phyloP scores from a whole-genome alignment of 306 rosid species.

The Fragaria ananassa region DNA sequence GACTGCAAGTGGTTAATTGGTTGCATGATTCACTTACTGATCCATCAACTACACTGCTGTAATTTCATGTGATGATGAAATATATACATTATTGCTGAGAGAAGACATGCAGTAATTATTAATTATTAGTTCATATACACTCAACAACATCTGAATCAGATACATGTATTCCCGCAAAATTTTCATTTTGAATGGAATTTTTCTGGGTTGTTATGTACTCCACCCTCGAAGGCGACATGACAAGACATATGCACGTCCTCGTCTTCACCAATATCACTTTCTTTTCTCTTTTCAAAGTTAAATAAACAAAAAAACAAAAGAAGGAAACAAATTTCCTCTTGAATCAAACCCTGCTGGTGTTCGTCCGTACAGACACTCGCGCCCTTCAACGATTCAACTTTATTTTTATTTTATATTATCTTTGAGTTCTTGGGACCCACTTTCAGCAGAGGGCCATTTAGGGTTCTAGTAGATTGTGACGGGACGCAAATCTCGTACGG shows the following conservation, averaged over 20 bases:
- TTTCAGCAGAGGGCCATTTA: neutral
- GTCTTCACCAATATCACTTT: neutral
- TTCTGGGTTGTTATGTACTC: too few species aligned
- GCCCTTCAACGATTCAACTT: neutral
- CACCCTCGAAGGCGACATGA: constrained; percentile 3
- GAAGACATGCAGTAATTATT: neutral
- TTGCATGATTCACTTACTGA: neutral
- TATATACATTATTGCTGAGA: neutral
- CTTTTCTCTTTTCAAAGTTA: neutral
- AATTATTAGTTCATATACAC: too few species aligned
- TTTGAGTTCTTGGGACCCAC: neutral
- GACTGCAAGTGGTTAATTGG: neutral
- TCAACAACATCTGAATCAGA: too few species aligned
- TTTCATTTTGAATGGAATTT: too few species aligned
- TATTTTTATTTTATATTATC: neutral
- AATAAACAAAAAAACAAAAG: too few species aligned
- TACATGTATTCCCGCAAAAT: too few species aligned
- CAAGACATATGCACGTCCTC: neutral
- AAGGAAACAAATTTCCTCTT: neutral
- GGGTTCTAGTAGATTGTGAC: neutral
- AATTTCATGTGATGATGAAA: neutral
- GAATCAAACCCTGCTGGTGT: neutral
- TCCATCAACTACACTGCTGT: neutral
- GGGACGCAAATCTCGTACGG: constrained; percentile 9
- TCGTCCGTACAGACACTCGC: neutral